Evolutionary conservation across 2,329 filamentous ascomycete genomes (phyloP), one percentile per base, ranked within the genome.

Genomic region (Claviceps arundinis): DNA sequence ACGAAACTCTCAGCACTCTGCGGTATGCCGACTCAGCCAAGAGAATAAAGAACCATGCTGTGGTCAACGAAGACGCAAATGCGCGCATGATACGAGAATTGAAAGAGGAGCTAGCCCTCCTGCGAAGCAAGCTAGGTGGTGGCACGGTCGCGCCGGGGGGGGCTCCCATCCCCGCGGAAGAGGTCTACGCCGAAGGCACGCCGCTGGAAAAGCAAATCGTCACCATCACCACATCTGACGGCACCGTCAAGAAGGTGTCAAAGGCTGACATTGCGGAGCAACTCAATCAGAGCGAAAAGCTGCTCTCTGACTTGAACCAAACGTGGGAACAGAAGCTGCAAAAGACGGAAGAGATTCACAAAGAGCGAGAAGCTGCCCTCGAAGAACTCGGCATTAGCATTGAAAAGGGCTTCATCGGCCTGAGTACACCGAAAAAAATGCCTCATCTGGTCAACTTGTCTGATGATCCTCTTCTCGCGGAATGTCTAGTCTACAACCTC

Each of bases 31-130:
- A 98, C 65, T 96, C 89, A 7, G 93, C 93, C 26, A 98, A 98
- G 73, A 84, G 93, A 61, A 98, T 98, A 77, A 97, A 97, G 88
- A 98, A 98, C 72, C 93, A 98, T 68, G 93, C 93, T 53, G 93
- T 98, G 49, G 87, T 98, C 68, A 98, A 98, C 73, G 93, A 98
- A 68, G 93, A 98, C 70, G 91, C 93, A 47, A 98, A 98, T 65
- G 93, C 93, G 55, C 86, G 93, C 60, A 98, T 98, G 93, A 97
- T 98, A 57, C 80, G 93, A 67, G 93, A 98, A 65, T 74, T 98
- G 56, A 98, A 98, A 66, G 93, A 98, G 67, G 93, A 98, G 64
- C 70, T 98, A 53, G 81, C 87, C 1, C 76, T 95, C 55, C 73
- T 98, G 52, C 80, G 93, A 60, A 84, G 87, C 61, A 97, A 98